Percentiles rank a stretch among this genome's conserved stretches.
Evolutionary conservation across 495 filamentous ascomycete genomes (phyloP).

Genomic region (Annulohypoxylon nitens): DNA sequence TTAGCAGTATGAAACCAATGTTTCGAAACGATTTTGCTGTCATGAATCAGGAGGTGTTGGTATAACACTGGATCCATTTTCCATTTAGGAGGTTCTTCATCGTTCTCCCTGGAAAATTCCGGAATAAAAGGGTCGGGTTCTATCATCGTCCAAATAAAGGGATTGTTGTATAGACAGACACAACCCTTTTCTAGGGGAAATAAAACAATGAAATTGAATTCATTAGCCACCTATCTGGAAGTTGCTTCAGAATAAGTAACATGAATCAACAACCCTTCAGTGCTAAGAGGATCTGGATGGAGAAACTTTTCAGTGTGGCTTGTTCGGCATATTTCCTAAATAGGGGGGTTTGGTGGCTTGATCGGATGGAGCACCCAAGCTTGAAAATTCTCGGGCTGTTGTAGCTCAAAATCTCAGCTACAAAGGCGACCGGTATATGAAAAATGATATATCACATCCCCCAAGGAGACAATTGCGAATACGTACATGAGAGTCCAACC

Average conservation of each 20-base stretch:
- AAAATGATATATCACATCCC: neutral
- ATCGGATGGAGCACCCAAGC: neutral
- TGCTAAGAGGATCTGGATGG: neutral
- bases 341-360: neutral
- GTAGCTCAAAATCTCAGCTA: neutral
- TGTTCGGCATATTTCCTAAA: neutral
- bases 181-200: neutral
- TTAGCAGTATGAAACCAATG: neutral
- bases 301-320: neutral
- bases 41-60: no score
- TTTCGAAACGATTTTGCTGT: neutral
- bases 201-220: neutral
- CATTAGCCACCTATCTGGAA: neutral
- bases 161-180: neutral
- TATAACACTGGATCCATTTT: no score
- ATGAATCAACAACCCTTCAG: neutral
- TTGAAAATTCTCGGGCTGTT: neutral
- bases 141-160: neutral
- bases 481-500: neutral
- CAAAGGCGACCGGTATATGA: neutral
- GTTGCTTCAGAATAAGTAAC: neutral
- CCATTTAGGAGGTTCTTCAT: no score
- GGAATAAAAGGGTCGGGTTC: neutral
- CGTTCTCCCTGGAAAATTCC: neutral
- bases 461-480: neutral